phyloP scores from a whole-genome alignment of 75 land plant genomes.

The Ceratopteris richardii region DNA sequence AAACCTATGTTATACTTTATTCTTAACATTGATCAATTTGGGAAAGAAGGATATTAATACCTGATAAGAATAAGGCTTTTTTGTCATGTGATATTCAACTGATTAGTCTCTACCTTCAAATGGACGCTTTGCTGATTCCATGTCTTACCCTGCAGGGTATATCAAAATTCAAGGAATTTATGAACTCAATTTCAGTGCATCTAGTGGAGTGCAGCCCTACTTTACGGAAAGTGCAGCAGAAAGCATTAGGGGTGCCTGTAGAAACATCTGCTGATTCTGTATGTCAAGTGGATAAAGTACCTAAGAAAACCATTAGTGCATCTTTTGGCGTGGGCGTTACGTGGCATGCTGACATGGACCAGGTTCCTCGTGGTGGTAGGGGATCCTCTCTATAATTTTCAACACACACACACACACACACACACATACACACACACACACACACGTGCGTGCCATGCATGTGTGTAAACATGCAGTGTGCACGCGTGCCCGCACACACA shows the following conservation, averaged over 20 bases:
- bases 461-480: too few species aligned
- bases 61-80: too few species aligned
- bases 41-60: too few species aligned
- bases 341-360: conserved; percentile 64
- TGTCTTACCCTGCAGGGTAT: conserved; percentile 82
- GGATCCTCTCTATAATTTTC: not conserved
- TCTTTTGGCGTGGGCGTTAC: conserved; percentile 35
- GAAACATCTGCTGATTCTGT: conserved; percentile 14
- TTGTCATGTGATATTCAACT: too few species aligned
- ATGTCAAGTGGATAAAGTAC: not conserved
- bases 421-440: too few species aligned
- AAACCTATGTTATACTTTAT: too few species aligned
- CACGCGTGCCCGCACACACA: too few species aligned
- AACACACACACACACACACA: too few species aligned
- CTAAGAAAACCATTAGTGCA: conserved; percentile 21
- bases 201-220: conserved; percentile 94
- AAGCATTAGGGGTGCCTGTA: conserved; percentile 40
- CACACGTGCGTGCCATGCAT: too few species aligned
- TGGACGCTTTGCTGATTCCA: too few species aligned
- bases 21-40: too few species aligned
- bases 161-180: conserved; percentile 70
- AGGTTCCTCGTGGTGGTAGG: conserved; percentile 85
- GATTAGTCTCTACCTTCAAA: too few species aligned
- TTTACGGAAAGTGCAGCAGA: conserved; percentile 53
- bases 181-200: conserved; percentile 59